phyloP scores from a whole-genome alignment of 176 grass and related monocot species.

The Calamus simplicifolius region DNA sequence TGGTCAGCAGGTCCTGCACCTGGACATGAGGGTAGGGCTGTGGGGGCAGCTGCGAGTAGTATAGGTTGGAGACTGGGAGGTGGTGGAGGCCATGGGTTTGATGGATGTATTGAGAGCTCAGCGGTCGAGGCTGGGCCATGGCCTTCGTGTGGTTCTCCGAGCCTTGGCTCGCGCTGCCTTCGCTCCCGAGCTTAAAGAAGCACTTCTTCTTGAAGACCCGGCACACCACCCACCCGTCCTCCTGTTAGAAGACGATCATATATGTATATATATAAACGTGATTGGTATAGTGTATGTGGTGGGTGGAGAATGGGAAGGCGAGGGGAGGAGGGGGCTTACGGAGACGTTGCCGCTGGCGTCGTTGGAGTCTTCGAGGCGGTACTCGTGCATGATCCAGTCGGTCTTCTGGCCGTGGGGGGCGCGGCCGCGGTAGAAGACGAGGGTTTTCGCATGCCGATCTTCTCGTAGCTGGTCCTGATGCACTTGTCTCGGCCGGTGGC shows the following conservation, averaged over 20 bases:
- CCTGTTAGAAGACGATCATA: conserved; percentile 6
- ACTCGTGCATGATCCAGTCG: conserved; percentile 57
- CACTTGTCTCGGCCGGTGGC: conserved; percentile 95
- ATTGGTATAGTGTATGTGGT: no score
- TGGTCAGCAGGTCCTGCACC: conserved; percentile 90
- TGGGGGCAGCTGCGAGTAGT: conserved; percentile 8
- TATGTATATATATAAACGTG: no score
- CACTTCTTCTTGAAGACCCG: conserved; percentile 99
- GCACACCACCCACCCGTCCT: conserved; percentile 96
- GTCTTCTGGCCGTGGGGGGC: conserved; percentile 89
- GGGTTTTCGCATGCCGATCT: conserved; percentile 99
- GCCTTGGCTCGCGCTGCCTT: not conserved
- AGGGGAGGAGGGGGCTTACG: not conserved
- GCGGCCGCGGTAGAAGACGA: conserved; percentile 95
- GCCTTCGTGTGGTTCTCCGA: not conserved
- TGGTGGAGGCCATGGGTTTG: not conserved
- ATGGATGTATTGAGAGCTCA: conserved; percentile 10
- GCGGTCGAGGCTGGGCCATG: not conserved
- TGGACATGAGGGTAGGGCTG: conserved; percentile 39
- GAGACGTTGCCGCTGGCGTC: conserved; percentile 34
- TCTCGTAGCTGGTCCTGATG: conserved; percentile 91
- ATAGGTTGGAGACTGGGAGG: not conserved
- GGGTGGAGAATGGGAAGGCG: no score
- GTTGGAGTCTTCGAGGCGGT: conserved; percentile 55
- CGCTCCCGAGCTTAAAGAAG: conserved; percentile 65